Percentiles rank a stretch among this genome's conserved stretches.
Conservation (phyloP, 1,139 yeast species). For the Candida sanyaensis region DNA sequence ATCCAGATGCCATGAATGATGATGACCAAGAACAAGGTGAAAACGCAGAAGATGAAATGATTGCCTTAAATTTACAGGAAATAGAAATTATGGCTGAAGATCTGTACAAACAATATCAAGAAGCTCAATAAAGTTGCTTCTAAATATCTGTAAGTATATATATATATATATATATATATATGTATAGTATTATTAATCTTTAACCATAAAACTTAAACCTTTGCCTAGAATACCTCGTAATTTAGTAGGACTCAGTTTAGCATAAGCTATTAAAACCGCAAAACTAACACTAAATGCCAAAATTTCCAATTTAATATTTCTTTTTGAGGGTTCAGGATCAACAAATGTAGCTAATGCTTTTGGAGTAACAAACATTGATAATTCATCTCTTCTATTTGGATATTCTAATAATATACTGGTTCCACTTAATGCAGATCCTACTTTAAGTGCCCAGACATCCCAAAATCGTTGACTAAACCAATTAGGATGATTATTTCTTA, state of each 20-base stretch:
- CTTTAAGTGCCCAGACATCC: constrained; percentile 32
- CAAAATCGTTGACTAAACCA: constrained; percentile 19
- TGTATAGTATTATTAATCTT: neutral
- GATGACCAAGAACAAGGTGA: constrained; percentile 19
- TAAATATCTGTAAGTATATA: neutral
- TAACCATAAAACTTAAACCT: constrained; percentile 20
- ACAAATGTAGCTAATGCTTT: constrained; percentile 36
- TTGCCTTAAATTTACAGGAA: constrained; percentile 45
- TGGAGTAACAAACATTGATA: constrained; percentile 42
- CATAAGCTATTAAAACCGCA: constrained; percentile 29
- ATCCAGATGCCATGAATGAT: constrained; percentile 19
- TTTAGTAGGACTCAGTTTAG: constrained; percentile 19
- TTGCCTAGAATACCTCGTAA: constrained; percentile 29
- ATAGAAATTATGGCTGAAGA: constrained; percentile 59
- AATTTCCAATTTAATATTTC: constrained; percentile 23
- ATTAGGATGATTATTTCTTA: constrained; percentile 29
- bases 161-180: neutral
- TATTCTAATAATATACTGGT: constrained; percentile 37
- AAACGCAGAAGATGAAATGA: constrained; percentile 37
- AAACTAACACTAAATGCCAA: constrained; percentile 32
- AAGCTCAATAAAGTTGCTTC: neutral
- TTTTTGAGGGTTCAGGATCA: constrained; percentile 21
- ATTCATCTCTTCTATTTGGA: constrained; percentile 37
- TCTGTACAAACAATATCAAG: constrained; percentile 30
- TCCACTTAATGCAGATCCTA: constrained; percentile 36